phyloP scores from a whole-genome alignment of 371 early-diverging fungal species.

The Funneliformis caledonium region DNA sequence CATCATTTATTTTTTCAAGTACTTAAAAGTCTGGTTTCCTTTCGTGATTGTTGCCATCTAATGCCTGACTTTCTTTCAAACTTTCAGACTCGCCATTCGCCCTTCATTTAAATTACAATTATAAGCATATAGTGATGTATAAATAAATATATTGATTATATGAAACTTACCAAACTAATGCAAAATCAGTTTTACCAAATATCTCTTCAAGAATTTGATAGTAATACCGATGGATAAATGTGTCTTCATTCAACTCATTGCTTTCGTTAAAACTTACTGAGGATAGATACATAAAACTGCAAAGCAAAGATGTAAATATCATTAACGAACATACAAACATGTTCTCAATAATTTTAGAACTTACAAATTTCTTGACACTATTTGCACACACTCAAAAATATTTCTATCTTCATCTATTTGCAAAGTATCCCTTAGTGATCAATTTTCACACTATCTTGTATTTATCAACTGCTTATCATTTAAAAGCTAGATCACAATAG shows the following conservation, averaged over 20 bases:
- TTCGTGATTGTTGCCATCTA: background rate
- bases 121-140: background rate
- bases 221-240: slow-evolving; percentile 11
- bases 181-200: slow-evolving; percentile 23
- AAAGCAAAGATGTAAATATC: background rate
- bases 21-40: slow-evolving; percentile 3
- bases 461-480: background rate
- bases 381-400: slow-evolving; percentile 21
- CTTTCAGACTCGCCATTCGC: slow-evolving; percentile 8
- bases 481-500: slow-evolving; percentile 16
- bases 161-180: slow-evolving; percentile 12
- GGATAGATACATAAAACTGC: slow-evolving; percentile 4
- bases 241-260: background rate
- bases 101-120: background rate
- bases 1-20: background rate
- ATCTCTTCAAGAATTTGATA: slow-evolving; percentile 14
- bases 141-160: background rate
- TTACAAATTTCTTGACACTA: slow-evolving; percentile 23
- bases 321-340: background rate
- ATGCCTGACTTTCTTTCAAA: background rate
- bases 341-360: background rate
- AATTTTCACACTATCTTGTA: slow-evolving; percentile 12
- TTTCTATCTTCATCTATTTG: background rate
- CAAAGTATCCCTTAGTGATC: background rate
- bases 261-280: background rate